Conservation (phyloP, 768 basidiomycete species). For the Boletus vermiculosoides region DNA sequence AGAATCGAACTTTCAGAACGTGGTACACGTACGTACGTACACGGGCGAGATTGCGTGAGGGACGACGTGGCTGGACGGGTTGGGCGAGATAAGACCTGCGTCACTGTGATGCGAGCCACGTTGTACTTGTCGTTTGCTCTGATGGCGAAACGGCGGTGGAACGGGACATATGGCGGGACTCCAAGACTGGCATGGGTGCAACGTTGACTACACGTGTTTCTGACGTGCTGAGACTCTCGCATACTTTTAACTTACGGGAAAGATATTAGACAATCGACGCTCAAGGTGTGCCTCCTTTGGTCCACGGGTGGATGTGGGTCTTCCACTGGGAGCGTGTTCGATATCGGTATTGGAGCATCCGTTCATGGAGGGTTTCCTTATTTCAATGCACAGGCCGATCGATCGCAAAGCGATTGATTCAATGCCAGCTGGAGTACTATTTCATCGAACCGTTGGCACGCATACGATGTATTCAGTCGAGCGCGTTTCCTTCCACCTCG, state of each 20-base stretch:
- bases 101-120: neutral
- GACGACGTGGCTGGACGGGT: neutral
- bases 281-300: neutral
- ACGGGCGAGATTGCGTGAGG: neutral
- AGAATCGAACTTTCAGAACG: neutral
- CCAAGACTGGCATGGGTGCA: neutral
- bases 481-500: neutral
- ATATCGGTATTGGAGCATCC: neutral
- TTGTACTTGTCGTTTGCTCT: neutral
- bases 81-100: neutral
- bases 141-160: neutral
- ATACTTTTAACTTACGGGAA: neutral
- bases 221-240: slow-evolving; percentile 8
- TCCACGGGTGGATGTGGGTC: neutral
- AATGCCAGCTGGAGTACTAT: neutral
- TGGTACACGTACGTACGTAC: neutral
- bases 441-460: neutral
- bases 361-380: neutral
- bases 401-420: neutral
- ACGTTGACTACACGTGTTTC: slow-evolving; percentile 22
- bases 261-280: neutral
- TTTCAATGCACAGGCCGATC: neutral
- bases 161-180: neutral
- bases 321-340: neutral
- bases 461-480: neutral